Conservation (phyloP, 768 basidiomycete genomes). For the Cyathus striatus region DNA sequence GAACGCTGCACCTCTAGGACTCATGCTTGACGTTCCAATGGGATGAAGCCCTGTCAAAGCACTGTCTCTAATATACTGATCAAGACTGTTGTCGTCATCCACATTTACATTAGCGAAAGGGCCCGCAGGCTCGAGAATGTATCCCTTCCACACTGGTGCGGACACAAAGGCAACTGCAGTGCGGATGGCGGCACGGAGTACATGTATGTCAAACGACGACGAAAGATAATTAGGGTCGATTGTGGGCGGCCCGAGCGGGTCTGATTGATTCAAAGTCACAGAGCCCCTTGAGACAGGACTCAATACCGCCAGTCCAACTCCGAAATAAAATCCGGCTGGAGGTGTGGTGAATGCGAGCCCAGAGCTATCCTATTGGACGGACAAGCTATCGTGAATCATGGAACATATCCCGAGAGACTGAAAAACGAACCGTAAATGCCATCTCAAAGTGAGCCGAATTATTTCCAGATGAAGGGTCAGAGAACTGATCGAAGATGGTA, state of each 20-base stretch:
- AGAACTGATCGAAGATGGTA: conserved; percentile 7
- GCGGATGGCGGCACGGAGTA: conserved; percentile 17
- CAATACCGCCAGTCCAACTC: not conserved
- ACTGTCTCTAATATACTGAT: conserved; percentile 13
- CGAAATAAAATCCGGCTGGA: not conserved
- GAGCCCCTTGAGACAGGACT: not conserved
- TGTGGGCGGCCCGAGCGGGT: not conserved
- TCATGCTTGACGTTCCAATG: conserved; percentile 28
- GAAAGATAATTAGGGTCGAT: conserved; percentile 43
- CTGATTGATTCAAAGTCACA: not conserved
- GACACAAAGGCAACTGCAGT: conserved; percentile 15
- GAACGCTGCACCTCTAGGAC: conserved; percentile 13
- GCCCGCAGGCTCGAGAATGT: conserved; percentile 17
- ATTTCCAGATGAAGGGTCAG: conserved; percentile 19
- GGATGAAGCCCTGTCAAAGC: conserved; percentile 22
- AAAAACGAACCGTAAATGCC: conserved; percentile 10
- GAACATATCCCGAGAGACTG: not conserved
- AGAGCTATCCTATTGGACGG: not conserved
- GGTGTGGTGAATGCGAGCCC: not conserved
- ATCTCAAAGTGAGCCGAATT: conserved; percentile 18
- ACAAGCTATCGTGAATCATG: not conserved
- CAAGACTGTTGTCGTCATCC: conserved; percentile 17
- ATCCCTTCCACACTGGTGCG: conserved; percentile 20
- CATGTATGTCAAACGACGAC: conserved; percentile 22
- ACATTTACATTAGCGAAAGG: conserved; percentile 10